Conservation (phyloP, 768 basidiomycete species). For the Leucosporidium creatinivorum region DNA sequence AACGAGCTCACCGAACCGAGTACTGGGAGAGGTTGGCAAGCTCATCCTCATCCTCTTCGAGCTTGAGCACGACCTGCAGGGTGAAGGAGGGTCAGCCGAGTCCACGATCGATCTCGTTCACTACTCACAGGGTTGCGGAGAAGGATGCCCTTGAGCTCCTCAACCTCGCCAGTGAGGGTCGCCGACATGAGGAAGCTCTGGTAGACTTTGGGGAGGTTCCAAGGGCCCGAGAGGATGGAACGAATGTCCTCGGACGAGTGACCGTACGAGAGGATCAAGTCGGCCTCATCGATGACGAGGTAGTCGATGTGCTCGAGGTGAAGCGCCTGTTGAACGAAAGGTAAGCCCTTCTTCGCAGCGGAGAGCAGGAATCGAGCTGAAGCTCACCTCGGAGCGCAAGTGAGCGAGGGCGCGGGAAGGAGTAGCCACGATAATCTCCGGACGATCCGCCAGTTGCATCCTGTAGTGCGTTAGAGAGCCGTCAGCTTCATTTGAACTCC, state of each 20-base stretch:
- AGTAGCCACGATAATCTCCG: constrained; percentile 72
- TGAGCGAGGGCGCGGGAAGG: constrained; percentile 63
- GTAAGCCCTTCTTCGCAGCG: not conserved
- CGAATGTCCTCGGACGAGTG: constrained; percentile 78
- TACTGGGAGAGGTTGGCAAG: constrained; percentile 76
- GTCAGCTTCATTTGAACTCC: not conserved
- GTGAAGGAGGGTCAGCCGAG: not conserved
- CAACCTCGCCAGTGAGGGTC: constrained; percentile 94
- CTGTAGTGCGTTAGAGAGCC: constrained; percentile 39
- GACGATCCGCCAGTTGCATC: constrained; percentile 57
- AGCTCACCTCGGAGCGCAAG: constrained; percentile 60
- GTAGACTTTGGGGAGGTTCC: constrained; percentile 68
- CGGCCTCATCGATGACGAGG: constrained; percentile 94
- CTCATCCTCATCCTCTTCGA: constrained; percentile 82
- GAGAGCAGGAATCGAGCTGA: not conserved
- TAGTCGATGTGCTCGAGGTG: constrained; percentile 63
- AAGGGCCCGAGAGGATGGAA: constrained; percentile 51
- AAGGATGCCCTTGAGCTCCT: constrained; percentile 76
- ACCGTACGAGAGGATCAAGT: constrained; percentile 92
- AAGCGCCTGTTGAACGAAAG: constrained; percentile 49
- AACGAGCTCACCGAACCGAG: constrained; percentile 56
- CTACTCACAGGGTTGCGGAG: constrained; percentile 73
- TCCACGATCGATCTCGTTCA: too few relatives aligned
- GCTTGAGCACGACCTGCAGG: constrained; percentile 67
- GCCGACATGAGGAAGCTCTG: constrained; percentile 96